Conservation (phyloP, 1,284 basidiomycete species). For the Pterulicium gracile region DNA sequence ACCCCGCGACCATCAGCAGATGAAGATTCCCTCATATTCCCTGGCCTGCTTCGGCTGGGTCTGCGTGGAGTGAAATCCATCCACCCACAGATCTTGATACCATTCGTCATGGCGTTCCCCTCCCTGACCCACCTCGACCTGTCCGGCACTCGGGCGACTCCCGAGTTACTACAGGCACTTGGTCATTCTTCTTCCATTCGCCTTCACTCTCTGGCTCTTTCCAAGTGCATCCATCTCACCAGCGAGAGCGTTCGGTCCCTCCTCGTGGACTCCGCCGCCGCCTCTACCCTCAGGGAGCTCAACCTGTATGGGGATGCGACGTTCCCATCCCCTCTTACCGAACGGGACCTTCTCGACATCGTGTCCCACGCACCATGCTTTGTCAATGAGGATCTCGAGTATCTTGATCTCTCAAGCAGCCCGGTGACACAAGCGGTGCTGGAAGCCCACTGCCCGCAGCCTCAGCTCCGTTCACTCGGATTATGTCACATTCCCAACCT, state of each 20-base stretch:
- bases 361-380: constrained; percentile 77
- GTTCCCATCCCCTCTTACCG: constrained; percentile 71
- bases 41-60: constrained; percentile 74
- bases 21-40: constrained; percentile 54
- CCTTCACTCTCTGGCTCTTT: constrained; percentile 77
- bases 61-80: constrained; percentile 78
- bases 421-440: constrained; percentile 61
- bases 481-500: constrained; percentile 78
- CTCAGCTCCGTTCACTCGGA: constrained; percentile 75
- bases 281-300: constrained; percentile 62
- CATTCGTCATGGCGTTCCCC: constrained; percentile 80
- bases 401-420: constrained; percentile 85
- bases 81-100: constrained; percentile 58
- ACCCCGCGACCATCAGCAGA: too few species aligned
- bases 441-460: constrained; percentile 52
- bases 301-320: constrained; percentile 87
- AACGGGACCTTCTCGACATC: constrained; percentile 60
- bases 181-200: constrained; percentile 52
- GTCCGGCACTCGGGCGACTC: constrained; percentile 74
- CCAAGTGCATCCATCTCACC: constrained; percentile 78
- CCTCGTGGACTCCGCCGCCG: constrained; percentile 60
- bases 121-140: constrained; percentile 86
- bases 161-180: constrained; percentile 65
- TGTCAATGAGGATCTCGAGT: constrained; percentile 63
- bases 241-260: constrained; percentile 73